phyloP scores from a whole-genome alignment of 495 filamentous ascomycete genomes.

The Choiromyces venosus region DNA sequence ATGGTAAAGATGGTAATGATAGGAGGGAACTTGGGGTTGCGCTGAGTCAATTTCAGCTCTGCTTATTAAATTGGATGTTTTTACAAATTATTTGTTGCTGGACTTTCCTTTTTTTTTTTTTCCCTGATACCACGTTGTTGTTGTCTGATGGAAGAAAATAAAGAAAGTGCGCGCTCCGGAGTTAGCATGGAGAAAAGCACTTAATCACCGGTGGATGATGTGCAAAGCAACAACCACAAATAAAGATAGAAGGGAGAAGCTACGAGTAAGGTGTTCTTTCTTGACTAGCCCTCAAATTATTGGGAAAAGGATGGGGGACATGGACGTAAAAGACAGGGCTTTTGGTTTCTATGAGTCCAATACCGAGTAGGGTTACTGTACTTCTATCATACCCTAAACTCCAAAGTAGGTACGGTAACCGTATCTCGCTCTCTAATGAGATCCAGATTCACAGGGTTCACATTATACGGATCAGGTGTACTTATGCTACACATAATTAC shows the following conservation, averaged over 20 bases:
- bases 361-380: not conserved
- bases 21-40: not conserved
- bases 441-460: not conserved
- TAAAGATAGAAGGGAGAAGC: not conserved
- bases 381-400: not conserved
- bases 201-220: not conserved
- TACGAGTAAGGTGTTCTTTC: not conserved
- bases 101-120: not conserved
- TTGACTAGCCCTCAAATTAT: too few species aligned
- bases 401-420: not conserved
- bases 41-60: constrained; percentile 3
- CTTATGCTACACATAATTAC: not conserved
- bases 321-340: not conserved
- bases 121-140: not conserved
- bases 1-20: not conserved
- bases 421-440: not conserved
- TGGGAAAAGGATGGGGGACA: not conserved
- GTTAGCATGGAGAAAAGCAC: not conserved
- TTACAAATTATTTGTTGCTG: not conserved
- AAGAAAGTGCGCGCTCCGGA: not conserved
- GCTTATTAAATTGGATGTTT: not conserved
- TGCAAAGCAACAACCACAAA: not conserved
- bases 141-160: not conserved
- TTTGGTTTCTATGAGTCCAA: not conserved
- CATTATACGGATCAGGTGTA: too few species aligned